These are phyloP conservation scores for Paramecium pentaurelia DNA, from an alignment of 73 alveolate species.

Conservation along the genomic window DNA sequence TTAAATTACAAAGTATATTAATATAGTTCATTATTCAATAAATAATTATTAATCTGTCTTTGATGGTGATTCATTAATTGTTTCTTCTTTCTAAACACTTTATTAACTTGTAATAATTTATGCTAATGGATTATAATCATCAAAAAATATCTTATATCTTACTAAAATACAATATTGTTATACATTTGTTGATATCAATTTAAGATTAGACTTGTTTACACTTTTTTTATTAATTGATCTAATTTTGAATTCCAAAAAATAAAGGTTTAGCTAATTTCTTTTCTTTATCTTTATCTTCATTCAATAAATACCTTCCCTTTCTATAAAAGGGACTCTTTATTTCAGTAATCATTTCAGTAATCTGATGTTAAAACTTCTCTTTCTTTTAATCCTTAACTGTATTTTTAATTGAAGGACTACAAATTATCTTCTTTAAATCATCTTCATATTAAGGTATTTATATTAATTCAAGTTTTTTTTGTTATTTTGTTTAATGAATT, in stretches of 20 bases:
- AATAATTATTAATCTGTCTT: not conserved
- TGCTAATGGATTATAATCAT: constrained; percentile 22
- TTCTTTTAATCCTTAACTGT: not conserved
- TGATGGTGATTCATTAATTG: not conserved
- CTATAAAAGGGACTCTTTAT: not conserved
- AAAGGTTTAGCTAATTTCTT: constrained; percentile 38
- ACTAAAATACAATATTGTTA: not conserved
- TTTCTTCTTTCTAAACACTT: not conserved
- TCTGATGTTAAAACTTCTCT: not conserved
- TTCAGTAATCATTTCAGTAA: constrained; percentile 5
- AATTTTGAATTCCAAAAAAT: constrained; percentile 18
- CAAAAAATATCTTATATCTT: constrained; percentile 11
- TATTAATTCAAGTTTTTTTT: not conserved
- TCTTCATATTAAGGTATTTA: not conserved
- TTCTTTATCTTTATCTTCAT: constrained; percentile 40
- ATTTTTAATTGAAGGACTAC: not conserved
- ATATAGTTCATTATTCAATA: not conserved
- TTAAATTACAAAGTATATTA: not conserved
- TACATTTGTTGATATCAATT: constrained; percentile 5
- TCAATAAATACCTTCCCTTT: not conserved
- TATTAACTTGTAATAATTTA: not conserved
- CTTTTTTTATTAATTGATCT: not conserved
- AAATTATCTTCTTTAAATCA: not conserved
- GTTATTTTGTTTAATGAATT: not conserved
- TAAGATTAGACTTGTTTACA: not conserved